These are phyloP conservation scores for Cucurbita moschata DNA, from an alignment of 306 rosid species.

Conservation along the genomic window DNA sequence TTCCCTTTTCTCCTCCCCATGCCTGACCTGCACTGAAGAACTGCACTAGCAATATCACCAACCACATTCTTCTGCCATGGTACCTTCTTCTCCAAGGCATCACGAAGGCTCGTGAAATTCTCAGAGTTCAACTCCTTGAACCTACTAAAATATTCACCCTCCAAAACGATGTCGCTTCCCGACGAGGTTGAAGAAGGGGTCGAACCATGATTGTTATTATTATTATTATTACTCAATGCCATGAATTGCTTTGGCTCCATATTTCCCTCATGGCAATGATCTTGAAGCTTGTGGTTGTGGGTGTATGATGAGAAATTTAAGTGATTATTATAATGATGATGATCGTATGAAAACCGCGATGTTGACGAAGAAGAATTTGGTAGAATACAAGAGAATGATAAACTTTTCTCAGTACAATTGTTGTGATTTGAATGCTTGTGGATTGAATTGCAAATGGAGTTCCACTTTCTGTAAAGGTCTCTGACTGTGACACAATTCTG, in stretches of 20 bases:
- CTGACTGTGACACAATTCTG: conserved; percentile 52
- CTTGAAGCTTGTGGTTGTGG: background rate
- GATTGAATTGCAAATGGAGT: conserved; percentile 41
- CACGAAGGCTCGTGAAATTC: conserved; percentile 48
- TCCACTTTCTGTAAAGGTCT: conserved; percentile 72
- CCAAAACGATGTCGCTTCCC: conserved; percentile 45
- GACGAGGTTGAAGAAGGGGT: conserved; percentile 50
- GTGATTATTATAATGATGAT: conserved; percentile 4
- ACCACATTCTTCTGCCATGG: conserved; percentile 71
- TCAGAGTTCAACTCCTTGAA: conserved; percentile 58
- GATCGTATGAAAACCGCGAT: conserved; percentile 57
- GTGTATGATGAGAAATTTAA: background rate
- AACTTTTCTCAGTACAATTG: conserved; percentile 26
- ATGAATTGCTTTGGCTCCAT: conserved; percentile 28
- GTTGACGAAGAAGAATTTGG: conserved; percentile 56
- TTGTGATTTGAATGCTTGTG: conserved; percentile 34
- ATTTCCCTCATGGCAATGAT: conserved; percentile 20
- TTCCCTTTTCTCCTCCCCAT: conserved; percentile 48
- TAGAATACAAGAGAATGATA: conserved; percentile 34
- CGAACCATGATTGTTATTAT: conserved; percentile 22
- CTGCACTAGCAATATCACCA: conserved; percentile 49
- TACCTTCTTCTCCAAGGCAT: conserved; percentile 53
- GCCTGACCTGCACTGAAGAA: conserved; percentile 75
- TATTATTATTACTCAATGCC: conserved; percentile 17
- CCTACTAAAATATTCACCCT: conserved; percentile 35